These are phyloP conservation scores for Colletotrichum zoysiae DNA, from an alignment of 2,329 filamentous ascomycete genomes.

Conservation along the genomic window DNA sequence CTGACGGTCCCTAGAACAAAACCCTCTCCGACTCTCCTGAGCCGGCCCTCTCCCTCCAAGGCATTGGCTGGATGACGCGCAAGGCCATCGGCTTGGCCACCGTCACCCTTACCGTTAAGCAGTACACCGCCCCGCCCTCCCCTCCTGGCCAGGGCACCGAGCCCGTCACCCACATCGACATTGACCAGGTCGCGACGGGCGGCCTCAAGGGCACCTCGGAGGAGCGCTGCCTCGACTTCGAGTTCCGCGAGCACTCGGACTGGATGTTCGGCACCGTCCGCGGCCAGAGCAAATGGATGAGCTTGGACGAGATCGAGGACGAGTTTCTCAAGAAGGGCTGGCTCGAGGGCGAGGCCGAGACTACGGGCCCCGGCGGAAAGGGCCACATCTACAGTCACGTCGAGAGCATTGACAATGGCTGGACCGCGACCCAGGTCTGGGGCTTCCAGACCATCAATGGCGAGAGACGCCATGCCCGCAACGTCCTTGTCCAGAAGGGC, in stretches of 20 bases:
- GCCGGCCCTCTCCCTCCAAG: constrained; percentile 78
- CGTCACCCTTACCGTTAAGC: constrained; percentile 73
- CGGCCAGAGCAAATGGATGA: constrained; percentile 68
- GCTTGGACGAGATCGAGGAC: constrained; percentile 63
- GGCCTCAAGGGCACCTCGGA: constrained; percentile 75
- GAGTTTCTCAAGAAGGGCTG: constrained; percentile 70
- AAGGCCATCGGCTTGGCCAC: constrained; percentile 78
- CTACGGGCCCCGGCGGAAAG: constrained; percentile 67
- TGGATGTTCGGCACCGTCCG: constrained; percentile 82
- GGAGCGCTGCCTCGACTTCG: constrained; percentile 65
- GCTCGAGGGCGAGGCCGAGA: constrained; percentile 65
- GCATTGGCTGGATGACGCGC: constrained; percentile 78
- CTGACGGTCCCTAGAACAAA: constrained; percentile 73
- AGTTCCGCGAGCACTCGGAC: constrained; percentile 75
- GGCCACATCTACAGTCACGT: constrained; percentile 76
- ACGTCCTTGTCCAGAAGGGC: constrained; percentile 66
- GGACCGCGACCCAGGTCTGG: constrained; percentile 71
- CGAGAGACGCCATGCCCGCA: constrained; percentile 65
- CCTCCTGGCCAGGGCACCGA: constrained; percentile 56
- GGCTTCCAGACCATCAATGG: constrained; percentile 69
- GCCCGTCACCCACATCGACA: constrained; percentile 72
- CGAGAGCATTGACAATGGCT: constrained; percentile 63
- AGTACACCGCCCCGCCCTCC: constrained; percentile 62
- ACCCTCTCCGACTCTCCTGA: constrained; percentile 77
- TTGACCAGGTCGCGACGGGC: constrained; percentile 78